Base-by-base conservation (phyloP, 495 filamentous ascomycete species). In the Penicillium ochrochloron region DNA sequence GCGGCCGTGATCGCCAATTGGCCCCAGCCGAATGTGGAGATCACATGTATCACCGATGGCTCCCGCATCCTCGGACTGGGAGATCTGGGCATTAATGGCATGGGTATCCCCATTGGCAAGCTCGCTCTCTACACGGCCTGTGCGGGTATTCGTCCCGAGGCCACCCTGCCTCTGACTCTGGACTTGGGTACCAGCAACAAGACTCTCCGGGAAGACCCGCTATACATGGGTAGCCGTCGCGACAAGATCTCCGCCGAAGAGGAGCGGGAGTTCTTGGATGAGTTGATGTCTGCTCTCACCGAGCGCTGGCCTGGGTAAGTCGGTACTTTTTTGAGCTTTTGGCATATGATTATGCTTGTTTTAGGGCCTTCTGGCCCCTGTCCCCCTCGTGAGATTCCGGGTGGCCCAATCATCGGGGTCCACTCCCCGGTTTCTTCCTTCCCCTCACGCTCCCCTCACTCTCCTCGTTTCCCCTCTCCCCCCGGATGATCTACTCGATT, bases 31-130 rank as follows among this genome's bases (percentile, higher is more conserved):
- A 86, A 93, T 62, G 93, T 95, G 23, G 93, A 97, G 76, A 99
- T 99, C 73, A 94, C 93, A 71, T 93, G 96, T 72, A 92, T 99
- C 65, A 99, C 95, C 50, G 95, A 99, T 80, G 95, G 95, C 56
- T 97, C 93, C 64, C 90, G 95, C 60, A 99, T 99, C 76, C 86
- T 99, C 61, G 95, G 95, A 60, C 85, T 99, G 35, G 95, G 95
- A 57, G 95, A 99, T 78, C 88, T 99, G 64, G 95, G 95, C 66
- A 89, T 99, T 62, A 97, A 97, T 76, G 95, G 95, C 63, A 97
- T 99, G 86, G 95, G 95, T 61, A 99, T 99, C 78, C 93, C 95
- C 64, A 94, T 99, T 69, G 92, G 95, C 63, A 97, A 99, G 79
- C 80, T 98, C 62, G 88, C 93, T 53, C 84, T 98, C 56, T 99